Evolutionary conservation across 1,284 basidiomycete genomes (phyloP).

Genomic region (Sphaerobolus stellatus): DNA sequence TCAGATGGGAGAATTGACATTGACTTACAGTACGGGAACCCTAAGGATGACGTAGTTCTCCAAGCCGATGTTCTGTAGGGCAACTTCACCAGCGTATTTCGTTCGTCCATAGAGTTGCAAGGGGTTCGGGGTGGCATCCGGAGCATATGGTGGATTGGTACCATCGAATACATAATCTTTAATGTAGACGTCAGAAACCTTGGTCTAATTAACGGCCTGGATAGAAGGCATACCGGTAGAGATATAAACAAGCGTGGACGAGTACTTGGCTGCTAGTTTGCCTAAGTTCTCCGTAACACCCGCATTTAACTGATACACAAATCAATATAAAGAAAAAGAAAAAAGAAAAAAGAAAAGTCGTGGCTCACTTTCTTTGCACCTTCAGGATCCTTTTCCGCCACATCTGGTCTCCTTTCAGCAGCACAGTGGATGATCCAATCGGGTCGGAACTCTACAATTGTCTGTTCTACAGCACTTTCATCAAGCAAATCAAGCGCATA

Average conservation of each 20-base stretch:
- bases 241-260: constrained; percentile 70
- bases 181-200: neutral
- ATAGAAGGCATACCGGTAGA: constrained; percentile 57
- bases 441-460: constrained; percentile 57
- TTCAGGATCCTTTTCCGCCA: constrained; percentile 75
- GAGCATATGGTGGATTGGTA: constrained; percentile 73
- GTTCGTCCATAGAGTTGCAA: constrained; percentile 76
- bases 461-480: constrained; percentile 43
- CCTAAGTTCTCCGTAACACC: constrained; percentile 64
- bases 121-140: constrained; percentile 65
- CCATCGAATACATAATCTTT: constrained; percentile 87
- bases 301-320: constrained; percentile 58
- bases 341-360: neutral
- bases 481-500: constrained; percentile 62
- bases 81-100: constrained; percentile 75
- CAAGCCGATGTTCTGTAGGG: constrained; percentile 53
- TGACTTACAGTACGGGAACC: constrained; percentile 73
- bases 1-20: neutral
- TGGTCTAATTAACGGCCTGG: neutral
- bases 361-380: constrained; percentile 55
- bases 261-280: constrained; percentile 51
- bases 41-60: constrained; percentile 65
- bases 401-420: constrained; percentile 80
- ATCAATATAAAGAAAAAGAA: constrained; percentile 10
- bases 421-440: constrained; percentile 83